Evolutionary conservation across 345 rosid species (phyloP), one percentile per base, ranked within the genome.

Genomic region (Schrenkiella parvula): DNA sequence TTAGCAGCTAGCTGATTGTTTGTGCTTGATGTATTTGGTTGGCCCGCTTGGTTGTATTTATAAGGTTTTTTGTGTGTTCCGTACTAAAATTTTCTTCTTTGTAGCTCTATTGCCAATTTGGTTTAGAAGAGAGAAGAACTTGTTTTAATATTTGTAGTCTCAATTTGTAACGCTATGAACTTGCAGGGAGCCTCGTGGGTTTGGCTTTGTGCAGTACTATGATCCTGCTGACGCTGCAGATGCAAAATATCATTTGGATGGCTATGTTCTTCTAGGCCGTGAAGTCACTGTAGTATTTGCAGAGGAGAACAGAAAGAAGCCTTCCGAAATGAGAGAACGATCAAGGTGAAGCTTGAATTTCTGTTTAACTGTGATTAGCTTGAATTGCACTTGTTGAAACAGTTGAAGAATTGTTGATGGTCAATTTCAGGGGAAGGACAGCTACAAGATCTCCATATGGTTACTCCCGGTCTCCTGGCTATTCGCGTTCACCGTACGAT

Each of bases 201-300:
- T 92, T 65, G 98, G 98, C 31, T 92, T 92, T 80, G 87, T 92
- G 58, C 98, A 92, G 72, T 92, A 72, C 83, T 63, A 84, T 38
- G 89, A 92, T 67, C 87, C 91, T 37, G 91, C 84, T 62, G 98
- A 93, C 87, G 96, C 98, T 62, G 90, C 87, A 12, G 95, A 92
- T 79, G 97, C 96, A 25, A 89, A 93, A 69, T 81, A 83, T 75
- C 88, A 84, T 65, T 75, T 93, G 88, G 97, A 93, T 81, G 97
- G 98, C 26, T 84, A 81, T 71, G 68, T 90, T 78, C 87, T 93
- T 63, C 85, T 81, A 42, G 97, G 98, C 15, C 83, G 89, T 34
- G 91, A 91, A 75, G 76, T 91, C 8, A 85, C 89, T 13, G 96
- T 93, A 64, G 84, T 89, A 17, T 93, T 84, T 83, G 98, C 96